Percentiles rank a stretch among this genome's conserved stretches.
Conservation (phyloP, 2,329 filamentous ascomycete genomes). For the Chlorencoelia australis region DNA sequence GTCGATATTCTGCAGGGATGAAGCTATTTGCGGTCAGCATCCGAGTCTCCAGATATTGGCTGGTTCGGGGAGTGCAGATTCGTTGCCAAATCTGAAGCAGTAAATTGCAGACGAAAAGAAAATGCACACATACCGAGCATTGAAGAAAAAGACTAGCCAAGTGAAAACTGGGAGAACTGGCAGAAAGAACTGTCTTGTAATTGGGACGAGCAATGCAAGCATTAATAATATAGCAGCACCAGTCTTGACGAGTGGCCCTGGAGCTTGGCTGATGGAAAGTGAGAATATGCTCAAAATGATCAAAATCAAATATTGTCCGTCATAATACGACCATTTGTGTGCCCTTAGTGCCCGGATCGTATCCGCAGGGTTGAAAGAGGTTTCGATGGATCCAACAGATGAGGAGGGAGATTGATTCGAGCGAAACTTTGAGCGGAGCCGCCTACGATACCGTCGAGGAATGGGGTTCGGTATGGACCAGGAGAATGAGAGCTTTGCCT, state of each 20-base stretch:
- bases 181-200: slow-evolving; percentile 83
- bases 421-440: slow-evolving; percentile 58
- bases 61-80: too few species aligned
- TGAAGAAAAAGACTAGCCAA: slow-evolving; percentile 84
- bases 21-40: too few species aligned
- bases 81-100: too few species aligned
- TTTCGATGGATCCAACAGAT: slow-evolving; percentile 67
- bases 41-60: too few species aligned
- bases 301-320: slow-evolving; percentile 74
- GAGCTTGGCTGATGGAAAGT: slow-evolving; percentile 67
- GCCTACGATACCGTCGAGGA: slow-evolving; percentile 55
- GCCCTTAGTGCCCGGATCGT: slow-evolving; percentile 65
- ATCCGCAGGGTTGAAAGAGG: slow-evolving; percentile 71
- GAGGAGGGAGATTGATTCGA: slow-evolving; percentile 57
- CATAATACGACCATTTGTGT: slow-evolving; percentile 73
- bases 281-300: slow-evolving; percentile 71
- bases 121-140: slow-evolving; percentile 49
- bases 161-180: slow-evolving; percentile 77
- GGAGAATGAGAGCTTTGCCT: slow-evolving; percentile 32
- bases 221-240: slow-evolving; percentile 57
- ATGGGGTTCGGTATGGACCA: slow-evolving; percentile 41
- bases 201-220: slow-evolving; percentile 65
- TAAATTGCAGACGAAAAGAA: not conserved
- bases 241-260: slow-evolving; percentile 71
- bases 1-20: slow-evolving; percentile 78